Evolutionary conservation across 768 basidiomycete species (phyloP).

Genomic region (Auriscalpium orientale): DNA sequence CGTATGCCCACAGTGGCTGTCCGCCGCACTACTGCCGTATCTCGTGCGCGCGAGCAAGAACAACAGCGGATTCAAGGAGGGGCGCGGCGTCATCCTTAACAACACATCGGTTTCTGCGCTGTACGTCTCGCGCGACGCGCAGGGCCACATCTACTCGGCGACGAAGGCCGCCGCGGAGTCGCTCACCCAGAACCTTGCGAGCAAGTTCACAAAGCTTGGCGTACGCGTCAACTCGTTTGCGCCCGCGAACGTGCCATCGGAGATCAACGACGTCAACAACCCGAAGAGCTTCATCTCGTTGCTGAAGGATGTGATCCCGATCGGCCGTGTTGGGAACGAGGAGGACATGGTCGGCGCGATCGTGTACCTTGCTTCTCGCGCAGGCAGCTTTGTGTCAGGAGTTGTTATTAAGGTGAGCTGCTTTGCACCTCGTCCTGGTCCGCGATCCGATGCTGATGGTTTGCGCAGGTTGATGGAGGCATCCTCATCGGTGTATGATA

Average conservation of each 20-base stretch:
- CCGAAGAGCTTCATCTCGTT: slow-evolving; percentile 14
- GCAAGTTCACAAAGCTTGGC: slow-evolving; percentile 13
- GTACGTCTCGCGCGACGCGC: slow-evolving; percentile 2
- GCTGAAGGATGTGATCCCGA: slow-evolving; percentile 4
- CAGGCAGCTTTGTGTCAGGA: slow-evolving; percentile 13
- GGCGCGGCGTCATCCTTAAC: slow-evolving; percentile 12
- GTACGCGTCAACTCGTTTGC: slow-evolving; percentile 16
- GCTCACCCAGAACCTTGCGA: slow-evolving; percentile 13
- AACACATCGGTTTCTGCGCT: slow-evolving; percentile 15
- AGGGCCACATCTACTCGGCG: slow-evolving; percentile 11
- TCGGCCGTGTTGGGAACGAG: slow-evolving; percentile 12
- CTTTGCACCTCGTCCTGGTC: not conserved
- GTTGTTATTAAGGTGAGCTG: slow-evolving; percentile 6
- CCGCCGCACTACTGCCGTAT: slow-evolving; percentile 11
- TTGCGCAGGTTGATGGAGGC: not conserved
- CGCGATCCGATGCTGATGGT: not conserved
- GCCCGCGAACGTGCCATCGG: slow-evolving; percentile 11
- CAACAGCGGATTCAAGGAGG: slow-evolving; percentile 3
- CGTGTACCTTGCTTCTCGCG: slow-evolving; percentile 9
- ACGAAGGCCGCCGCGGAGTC: slow-evolving; percentile 14
- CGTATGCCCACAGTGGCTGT: slow-evolving; percentile 7
- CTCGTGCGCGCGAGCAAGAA: slow-evolving; percentile 7
- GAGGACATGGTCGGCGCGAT: slow-evolving; percentile 12
- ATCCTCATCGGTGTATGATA: not conserved
- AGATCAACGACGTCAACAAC: slow-evolving; percentile 11